Evolutionary conservation across 371 early-diverging fungal genomes (phyloP), one percentile per base, ranked within the genome.

Genomic region (Mucor indicus): DNA sequence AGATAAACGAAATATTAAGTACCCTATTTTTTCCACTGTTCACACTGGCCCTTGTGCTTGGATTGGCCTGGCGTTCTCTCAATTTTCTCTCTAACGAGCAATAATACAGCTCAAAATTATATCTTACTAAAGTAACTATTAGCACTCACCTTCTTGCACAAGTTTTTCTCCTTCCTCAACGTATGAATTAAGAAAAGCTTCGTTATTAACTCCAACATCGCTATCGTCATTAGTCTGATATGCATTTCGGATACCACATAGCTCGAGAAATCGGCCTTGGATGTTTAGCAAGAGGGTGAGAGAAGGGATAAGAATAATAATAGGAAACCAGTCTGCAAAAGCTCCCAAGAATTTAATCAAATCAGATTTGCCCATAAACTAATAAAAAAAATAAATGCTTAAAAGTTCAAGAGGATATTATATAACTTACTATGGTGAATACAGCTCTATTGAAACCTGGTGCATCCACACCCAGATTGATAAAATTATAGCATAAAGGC

Each of bases 401-500:
- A 25, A 16, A 11, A 8, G 5, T 13, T 0, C 4, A 44, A 13
- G 33, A 21, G 4, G 5, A 12, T 19, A 19, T 15, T 38, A n/a
- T 20, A 16, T 12, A 4, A 16, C 46, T 53, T 62, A 71, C 71
- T 51, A 60, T 52, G 12, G 60, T 72, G 30, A 77, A 77, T 2
- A 81, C 81, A 6, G 79, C 67, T 13, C 59, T 60, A 55, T 33
- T 70, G 63, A 57, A 68, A 64, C 77, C 48, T 73, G 45, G 25
- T 23, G 40, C 46, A 35, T 51, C 39, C 8, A 33, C 41, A 24
- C 54, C 82, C 48, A 93, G 75, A 31, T 90, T 92, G 38, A 95
- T 77, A 53, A 89, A 96, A 61, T 96, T 96, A 72, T 96, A 96
- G 54, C 93, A 92, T 40, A 96, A 77, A 3, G 97, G 96, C 12